Evolutionary conservation across 2,329 filamentous ascomycete species (phyloP).

Genomic region (Cytospora schulzeri): DNA sequence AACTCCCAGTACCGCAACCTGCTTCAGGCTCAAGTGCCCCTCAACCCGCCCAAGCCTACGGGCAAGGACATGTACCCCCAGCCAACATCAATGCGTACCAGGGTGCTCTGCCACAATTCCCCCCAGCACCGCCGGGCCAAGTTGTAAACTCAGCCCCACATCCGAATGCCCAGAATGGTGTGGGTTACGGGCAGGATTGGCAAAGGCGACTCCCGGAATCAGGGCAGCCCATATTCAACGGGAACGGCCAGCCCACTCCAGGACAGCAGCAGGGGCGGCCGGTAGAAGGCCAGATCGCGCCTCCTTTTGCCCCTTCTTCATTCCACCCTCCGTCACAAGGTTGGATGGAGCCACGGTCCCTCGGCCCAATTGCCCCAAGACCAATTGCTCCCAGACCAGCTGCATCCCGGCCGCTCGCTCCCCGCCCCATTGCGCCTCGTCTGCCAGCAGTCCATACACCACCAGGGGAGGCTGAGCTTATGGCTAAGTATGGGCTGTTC

Average conservation of each 20-base stretch:
- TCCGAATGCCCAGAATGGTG: background rate
- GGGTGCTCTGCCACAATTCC: background rate
- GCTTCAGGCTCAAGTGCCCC: background rate
- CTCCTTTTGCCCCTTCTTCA: background rate
- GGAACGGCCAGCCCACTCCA: background rate
- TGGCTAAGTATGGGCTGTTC: slow-evolving; percentile 20
- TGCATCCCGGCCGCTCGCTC: background rate
- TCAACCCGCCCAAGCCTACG: background rate
- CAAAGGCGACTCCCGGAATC: background rate
- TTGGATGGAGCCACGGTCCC: background rate
- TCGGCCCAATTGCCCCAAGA: background rate
- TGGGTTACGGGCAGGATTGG: background rate
- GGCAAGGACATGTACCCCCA: background rate
- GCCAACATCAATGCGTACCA: background rate
- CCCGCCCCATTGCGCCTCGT: background rate
- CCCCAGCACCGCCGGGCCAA: background rate
- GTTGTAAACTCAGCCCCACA: background rate
- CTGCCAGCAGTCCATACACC: background rate
- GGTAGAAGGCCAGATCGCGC: background rate
- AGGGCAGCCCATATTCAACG: background rate
- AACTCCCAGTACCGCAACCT: background rate
- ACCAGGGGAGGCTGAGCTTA: slow-evolving; percentile 9
- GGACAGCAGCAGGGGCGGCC: background rate
- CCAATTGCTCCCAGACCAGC: background rate
- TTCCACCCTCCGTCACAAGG: background rate